Conservation (phyloP, 305 asterid genomes). For the Solanum hybrid region DNA sequence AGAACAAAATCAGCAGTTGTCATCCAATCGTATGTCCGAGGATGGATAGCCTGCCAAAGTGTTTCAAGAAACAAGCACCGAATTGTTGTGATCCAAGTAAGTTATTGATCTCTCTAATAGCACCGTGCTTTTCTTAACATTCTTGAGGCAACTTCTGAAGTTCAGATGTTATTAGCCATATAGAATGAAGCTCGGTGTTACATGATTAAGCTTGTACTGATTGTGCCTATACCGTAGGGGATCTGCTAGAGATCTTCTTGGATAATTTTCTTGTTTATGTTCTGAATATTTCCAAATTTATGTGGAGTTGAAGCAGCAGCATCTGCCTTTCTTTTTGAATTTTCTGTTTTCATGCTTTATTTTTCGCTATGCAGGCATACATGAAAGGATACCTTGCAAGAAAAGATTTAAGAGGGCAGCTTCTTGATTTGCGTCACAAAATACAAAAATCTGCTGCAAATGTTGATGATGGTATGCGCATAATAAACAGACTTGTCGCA, state of each 20-base stretch:
- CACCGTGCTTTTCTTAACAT: slow-evolving; percentile 3
- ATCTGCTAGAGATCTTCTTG: not conserved
- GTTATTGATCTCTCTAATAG: slow-evolving; percentile 12
- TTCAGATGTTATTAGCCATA: not conserved
- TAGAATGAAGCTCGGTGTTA: not conserved
- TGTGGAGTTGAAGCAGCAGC: not conserved
- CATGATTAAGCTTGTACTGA: not conserved
- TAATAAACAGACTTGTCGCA: slow-evolving; percentile 79
- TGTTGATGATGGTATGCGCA: slow-evolving; percentile 68
- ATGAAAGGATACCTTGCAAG: slow-evolving; percentile 94
- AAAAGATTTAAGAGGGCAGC: slow-evolving; percentile 53
- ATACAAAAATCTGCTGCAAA: slow-evolving; percentile 87
- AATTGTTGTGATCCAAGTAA: slow-evolving; percentile 65
- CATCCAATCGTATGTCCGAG: slow-evolving; percentile 65
- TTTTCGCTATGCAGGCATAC: slow-evolving; percentile 44
- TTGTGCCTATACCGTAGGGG: not conserved
- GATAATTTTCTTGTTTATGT: not conserved
- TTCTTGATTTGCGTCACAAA: slow-evolving; percentile 60
- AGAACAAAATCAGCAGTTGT: slow-evolving; percentile 41
- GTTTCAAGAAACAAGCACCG: slow-evolving; percentile 36
- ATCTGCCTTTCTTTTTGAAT: not conserved
- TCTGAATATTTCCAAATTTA: not conserved
- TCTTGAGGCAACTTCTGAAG: not conserved
- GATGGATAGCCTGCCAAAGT: slow-evolving; percentile 49
- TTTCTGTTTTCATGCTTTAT: not conserved